Base-by-base conservation (phyloP, 1,139 yeast genomes). In the Yamadazyma diddensiae region DNA sequence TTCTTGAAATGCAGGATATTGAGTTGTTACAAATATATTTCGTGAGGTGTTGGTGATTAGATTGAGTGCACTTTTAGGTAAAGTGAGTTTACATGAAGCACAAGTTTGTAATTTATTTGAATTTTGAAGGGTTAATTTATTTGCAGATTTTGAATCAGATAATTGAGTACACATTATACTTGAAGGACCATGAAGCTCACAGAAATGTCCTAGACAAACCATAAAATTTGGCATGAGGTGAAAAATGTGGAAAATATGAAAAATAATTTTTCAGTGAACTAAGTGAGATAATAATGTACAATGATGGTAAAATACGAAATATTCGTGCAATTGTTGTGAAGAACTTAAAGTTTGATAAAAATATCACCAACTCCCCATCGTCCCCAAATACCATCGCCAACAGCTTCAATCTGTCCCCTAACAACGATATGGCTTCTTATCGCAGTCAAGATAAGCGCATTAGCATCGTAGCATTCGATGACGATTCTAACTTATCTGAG, bases 141-240 rank as follows among this genome's bases (percentile, higher is more conserved):
- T 8, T 4, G 28, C 34, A 3, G 37, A 29, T 12, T 41, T 34
- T 2, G 42, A 26, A 19, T 42, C 39, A 0, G 45, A 27, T 15
- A 33, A 45, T 48, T 83, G 92, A 0, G 94, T 82, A 46, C 90
- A 84, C 48, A 82, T 58, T n/a, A 86, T 68, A 29, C 81, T 72
- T 12, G 82, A 70, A 0, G 95, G 95, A 0, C 95, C 95, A 52
- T 86, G 95, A 20, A 81, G 69, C 57, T 86, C 95, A 56, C 95
- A 86, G 53, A 85, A 86, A 50, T 85, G 95, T 0, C 88, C 83
- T 37, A 85, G 54, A 28, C 87, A 73, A 13, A 83, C 62, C 36
- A 73, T 70, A 35, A 46, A 56, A 33, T 57, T 56, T 9, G 50
- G 35, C 59, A 54, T 55, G 22, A 10, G 8, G 22, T 9, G 11